Percentiles rank a stretch among this genome's conserved stretches.
Conservation (phyloP, 2,329 filamentous ascomycete species). For the Colletotrichum aenigma region DNA sequence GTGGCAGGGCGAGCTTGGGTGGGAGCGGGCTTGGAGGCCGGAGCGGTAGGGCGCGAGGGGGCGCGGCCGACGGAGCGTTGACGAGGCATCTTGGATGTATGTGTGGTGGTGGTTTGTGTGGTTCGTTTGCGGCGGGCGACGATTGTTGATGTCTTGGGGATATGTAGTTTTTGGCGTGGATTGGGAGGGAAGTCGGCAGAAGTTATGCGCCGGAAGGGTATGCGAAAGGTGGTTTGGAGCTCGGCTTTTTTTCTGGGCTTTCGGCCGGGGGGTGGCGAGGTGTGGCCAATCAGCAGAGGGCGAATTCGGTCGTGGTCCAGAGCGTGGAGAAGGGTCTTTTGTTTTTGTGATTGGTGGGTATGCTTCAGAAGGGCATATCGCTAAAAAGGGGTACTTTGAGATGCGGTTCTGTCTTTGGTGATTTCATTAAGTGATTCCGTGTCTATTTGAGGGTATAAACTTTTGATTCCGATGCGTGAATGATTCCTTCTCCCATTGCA, state of each 20-base stretch:
- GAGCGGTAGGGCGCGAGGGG: conserved; percentile 70
- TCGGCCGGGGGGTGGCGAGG: background rate
- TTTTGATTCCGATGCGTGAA: conserved; percentile 4
- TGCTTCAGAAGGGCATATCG: background rate
- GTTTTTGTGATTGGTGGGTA: background rate
- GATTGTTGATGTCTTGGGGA: conserved; percentile 26
- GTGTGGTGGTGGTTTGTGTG: background rate
- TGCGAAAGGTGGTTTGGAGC: background rate
- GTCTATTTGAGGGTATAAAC: background rate
- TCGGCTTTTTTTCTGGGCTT: conserved; percentile 4
- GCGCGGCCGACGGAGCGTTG: conserved; percentile 69
- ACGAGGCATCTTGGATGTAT: conserved; percentile 70
- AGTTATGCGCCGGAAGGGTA: conserved; percentile 11
- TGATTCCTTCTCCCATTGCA: background rate
- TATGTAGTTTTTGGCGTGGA: conserved; percentile 29
- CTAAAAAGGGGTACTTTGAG: background rate
- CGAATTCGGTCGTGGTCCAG: conserved; percentile 2
- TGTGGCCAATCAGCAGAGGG: conserved; percentile 8
- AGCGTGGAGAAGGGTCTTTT: background rate
- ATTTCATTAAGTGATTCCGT: background rate
- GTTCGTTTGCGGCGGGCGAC: background rate
- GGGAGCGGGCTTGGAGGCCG: conserved; percentile 58
- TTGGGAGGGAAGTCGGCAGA: conserved; percentile 20
- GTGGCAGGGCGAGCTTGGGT: conserved; percentile 74
- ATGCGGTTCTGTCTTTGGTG: background rate